Conservation (phyloP, 257 asterid species). For the Penstemon barbatus region DNA sequence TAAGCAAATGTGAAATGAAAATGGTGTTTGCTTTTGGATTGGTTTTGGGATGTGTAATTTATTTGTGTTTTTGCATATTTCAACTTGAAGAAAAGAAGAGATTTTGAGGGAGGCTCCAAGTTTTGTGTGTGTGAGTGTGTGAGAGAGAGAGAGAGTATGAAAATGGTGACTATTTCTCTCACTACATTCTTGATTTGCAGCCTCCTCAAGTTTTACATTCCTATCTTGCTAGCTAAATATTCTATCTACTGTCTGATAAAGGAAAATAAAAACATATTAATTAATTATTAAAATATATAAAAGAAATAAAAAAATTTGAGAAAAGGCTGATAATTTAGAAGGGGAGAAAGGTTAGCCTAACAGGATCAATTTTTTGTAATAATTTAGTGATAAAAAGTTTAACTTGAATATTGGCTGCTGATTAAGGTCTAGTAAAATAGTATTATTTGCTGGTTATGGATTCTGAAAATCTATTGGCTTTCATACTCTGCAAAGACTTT, state of each 20-base stretch:
- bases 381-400: neutral
- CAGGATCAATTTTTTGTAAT: neutral
- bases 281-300: neutral
- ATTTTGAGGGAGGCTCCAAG: constrained; percentile 14
- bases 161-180: constrained; percentile 22
- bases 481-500: neutral
- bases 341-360: neutral
- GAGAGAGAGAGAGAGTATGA: constrained; percentile 4
- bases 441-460: neutral
- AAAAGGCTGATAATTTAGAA: neutral
- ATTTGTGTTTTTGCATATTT: neutral
- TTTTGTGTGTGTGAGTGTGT: constrained; percentile 17
- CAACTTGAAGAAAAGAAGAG: constrained; percentile 31
- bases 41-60: neutral
- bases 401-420: constrained; percentile 7
- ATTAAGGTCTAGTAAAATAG: neutral
- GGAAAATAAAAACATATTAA: neutral
- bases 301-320: neutral
- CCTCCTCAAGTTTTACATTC: constrained; percentile 39
- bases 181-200: constrained; percentile 27
- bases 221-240: constrained; percentile 41
- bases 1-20: neutral
- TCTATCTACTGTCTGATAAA: neutral
- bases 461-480: neutral
- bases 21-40: constrained; percentile 22